Percentiles rank a stretch among this genome's conserved stretches.
Evolutionary conservation across 1,284 basidiomycete species (phyloP).

Genomic region (Rhodotorula sp.): DNA sequence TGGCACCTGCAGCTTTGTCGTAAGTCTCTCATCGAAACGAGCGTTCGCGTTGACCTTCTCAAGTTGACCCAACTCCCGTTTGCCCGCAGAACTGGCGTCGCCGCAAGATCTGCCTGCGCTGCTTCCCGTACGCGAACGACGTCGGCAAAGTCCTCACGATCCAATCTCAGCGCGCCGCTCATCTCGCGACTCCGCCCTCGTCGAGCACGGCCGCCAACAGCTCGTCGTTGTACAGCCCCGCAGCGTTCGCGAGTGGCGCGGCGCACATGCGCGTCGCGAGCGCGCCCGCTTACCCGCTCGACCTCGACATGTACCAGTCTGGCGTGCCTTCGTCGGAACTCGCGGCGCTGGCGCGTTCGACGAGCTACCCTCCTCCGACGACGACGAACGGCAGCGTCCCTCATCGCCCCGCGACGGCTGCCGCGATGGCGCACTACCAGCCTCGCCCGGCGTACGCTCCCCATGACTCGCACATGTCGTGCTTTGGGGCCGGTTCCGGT

Average conservation of each 20-base stretch:
- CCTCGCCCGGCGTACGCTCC: neutral
- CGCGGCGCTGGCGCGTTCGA: neutral
- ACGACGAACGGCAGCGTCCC: too few relatives aligned
- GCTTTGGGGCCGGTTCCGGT: too few relatives aligned
- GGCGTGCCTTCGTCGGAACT: neutral
- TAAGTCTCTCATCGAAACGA: conserved; percentile 14
- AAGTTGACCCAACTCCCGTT: neutral
- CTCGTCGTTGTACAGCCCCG: neutral
- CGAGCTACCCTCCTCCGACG: neutral
- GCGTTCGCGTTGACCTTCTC: neutral
- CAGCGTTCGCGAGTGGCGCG: too few relatives aligned
- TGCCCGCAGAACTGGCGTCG: conserved; percentile 45
- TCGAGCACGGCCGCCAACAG: neutral
- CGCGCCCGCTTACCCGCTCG: neutral
- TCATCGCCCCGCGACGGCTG: neutral
- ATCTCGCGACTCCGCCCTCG: conserved; percentile 11
- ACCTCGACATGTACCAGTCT: neutral
- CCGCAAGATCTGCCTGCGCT: conserved; percentile 29
- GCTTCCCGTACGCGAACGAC: conserved; percentile 31
- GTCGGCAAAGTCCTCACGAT: conserved; percentile 37
- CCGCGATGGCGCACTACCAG: neutral
- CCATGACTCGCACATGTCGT: too few relatives aligned
- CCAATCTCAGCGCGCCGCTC: conserved; percentile 22
- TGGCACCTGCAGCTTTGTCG: conserved; percentile 46
- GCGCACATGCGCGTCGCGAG: neutral